Base-by-base conservation (phyloP, 2,329 filamentous ascomycete species). In the Paraphaeosphaeria sporulosa region DNA sequence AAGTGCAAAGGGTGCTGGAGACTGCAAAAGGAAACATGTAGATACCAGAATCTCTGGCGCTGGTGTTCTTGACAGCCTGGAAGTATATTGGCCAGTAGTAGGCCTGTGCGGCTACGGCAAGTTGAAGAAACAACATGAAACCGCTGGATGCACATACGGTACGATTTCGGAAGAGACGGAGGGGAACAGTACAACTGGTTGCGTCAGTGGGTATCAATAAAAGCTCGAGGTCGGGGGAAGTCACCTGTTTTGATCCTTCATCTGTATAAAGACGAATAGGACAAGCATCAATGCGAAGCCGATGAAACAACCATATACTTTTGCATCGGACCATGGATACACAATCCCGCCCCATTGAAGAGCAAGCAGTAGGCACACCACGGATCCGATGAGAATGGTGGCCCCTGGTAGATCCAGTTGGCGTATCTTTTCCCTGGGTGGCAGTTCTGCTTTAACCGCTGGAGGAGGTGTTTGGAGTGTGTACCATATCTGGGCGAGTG, bases 81-180 rank as follows among this genome's bases (percentile, higher is more conserved):
- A 82, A 82, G 63, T 78, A 79, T 53, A 78, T 70, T 21, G 75
- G 75, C 12, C 82, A 67, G 59, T 77, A 77, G 63, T 72, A 78
- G 19, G 75, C 69, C 23, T 74, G 71, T 1, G 66, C 72, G 46
- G 23, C 27, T 36, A 54, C 25, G 4, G 19, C 9, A 25, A 30
- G 19, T n/a, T 48, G 23, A 9, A n/a, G 19, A 17, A 30, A 32
- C 21, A 48, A n/a, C 21, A 48, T 30, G 46, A 27, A n/a, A 17
- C 25, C 8, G 25, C 23, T 17, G 25, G 17, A 7, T 4, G 25
- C 46, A 9, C 12, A 30, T 15, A 27, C 25, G 19, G 21, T 48
- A 2, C 15, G 17, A 17, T 21, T 30, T 21, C 4, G 4, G 23
- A 21, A 21, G 4, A 19, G 17, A 50, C 23, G n/a, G 17, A 21